phyloP scores from a whole-genome alignment of 1,139 yeast genomes.

The Meyerozyma carpophila region DNA sequence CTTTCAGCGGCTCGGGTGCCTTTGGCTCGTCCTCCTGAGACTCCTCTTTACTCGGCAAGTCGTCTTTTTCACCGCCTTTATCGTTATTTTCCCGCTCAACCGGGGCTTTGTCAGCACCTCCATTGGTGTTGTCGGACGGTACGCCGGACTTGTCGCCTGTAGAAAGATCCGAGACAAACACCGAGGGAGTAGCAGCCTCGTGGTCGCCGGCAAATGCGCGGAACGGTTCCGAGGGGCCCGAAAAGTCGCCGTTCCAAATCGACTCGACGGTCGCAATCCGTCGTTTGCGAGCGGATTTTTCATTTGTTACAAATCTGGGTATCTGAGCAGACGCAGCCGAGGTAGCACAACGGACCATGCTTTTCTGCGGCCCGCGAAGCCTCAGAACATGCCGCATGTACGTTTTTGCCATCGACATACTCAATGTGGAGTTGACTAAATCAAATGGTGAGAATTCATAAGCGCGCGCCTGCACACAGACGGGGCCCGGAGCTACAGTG shows the following conservation, averaged over 20 bases:
- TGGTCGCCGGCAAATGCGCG: neutral
- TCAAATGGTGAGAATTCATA: neutral
- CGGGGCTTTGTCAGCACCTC: neutral
- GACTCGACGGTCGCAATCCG: neutral
- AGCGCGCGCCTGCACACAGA: neutral
- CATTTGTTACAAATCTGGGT: neutral
- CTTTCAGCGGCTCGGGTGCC: slow-evolving; percentile 7
- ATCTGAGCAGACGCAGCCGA: neutral
- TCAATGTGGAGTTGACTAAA: neutral
- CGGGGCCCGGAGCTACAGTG: neutral
- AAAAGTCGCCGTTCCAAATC: slow-evolving; percentile 1
- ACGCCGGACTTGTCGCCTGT: neutral
- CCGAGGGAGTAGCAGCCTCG: slow-evolving; percentile 1
- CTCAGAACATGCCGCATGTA: neutral
- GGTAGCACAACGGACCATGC: neutral
- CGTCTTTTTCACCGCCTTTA: slow-evolving; percentile 2
- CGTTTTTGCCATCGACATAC: neutral
- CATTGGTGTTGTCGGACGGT: neutral
- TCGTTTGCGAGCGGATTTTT: neutral
- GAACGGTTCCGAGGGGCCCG: slow-evolving; percentile 5
- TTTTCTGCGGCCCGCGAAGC: neutral
- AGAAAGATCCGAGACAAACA: neutral
- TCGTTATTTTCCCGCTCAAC: slow-evolving; percentile 4
- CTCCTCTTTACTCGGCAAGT: neutral
- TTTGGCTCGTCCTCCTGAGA: slow-evolving; percentile 1